A percentile compares a stretch with the other conserved stretches of the same genome.
Evolutionary conservation across 768 basidiomycete species (phyloP).

Genomic region (Amanita subjunquillea): DNA sequence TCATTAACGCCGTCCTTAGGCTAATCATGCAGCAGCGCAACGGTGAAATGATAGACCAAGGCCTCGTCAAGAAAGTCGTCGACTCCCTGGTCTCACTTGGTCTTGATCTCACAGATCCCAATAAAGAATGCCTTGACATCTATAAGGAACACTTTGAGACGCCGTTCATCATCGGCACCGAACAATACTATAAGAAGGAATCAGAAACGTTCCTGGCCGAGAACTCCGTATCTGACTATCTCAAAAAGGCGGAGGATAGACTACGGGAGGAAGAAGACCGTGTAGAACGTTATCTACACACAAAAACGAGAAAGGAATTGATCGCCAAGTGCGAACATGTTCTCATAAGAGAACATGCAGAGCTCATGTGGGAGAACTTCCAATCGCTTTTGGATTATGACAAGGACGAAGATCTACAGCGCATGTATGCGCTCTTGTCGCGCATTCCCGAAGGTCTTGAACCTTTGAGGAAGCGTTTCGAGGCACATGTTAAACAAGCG

Average conservation of each 20-base stretch:
- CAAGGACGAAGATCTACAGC: slow-evolving; percentile 90
- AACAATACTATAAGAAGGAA: slow-evolving; percentile 89
- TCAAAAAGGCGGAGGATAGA: slow-evolving; percentile 93
- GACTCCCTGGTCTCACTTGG: slow-evolving; percentile 97
- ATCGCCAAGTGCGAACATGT: slow-evolving; percentile 87
- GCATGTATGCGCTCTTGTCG: slow-evolving; percentile 94
- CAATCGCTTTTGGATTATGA: slow-evolving; percentile 88
- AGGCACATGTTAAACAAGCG: slow-evolving; percentile 89
- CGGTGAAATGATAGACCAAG: slow-evolving; percentile 91
- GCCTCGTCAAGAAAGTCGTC: slow-evolving; percentile 94
- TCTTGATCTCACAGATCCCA: slow-evolving; percentile 82
- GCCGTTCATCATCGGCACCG: slow-evolving; percentile 83
- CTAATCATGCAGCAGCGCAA: slow-evolving; percentile 92
- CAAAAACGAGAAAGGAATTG: slow-evolving; percentile 79
- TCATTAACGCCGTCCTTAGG: slow-evolving; percentile 79
- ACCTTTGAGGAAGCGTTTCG: slow-evolving; percentile 88
- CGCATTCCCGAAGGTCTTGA: slow-evolving; percentile 91
- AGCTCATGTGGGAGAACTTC: slow-evolving; percentile 94
- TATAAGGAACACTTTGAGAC: slow-evolving; percentile 90
- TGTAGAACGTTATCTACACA: slow-evolving; percentile 91
- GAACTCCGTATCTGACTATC: slow-evolving; percentile 91
- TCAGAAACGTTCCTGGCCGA: slow-evolving; percentile 87
- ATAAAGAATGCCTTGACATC: slow-evolving; percentile 91
- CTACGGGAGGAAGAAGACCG: slow-evolving; percentile 93
- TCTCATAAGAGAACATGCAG: slow-evolving; percentile 83